Percentiles rank a stretch among this genome's conserved stretches.
These are phyloP conservation scores for Excoecaria cochinchinensis DNA, from an alignment of 345 rosid genomes.

Conservation along the genomic window DNA sequence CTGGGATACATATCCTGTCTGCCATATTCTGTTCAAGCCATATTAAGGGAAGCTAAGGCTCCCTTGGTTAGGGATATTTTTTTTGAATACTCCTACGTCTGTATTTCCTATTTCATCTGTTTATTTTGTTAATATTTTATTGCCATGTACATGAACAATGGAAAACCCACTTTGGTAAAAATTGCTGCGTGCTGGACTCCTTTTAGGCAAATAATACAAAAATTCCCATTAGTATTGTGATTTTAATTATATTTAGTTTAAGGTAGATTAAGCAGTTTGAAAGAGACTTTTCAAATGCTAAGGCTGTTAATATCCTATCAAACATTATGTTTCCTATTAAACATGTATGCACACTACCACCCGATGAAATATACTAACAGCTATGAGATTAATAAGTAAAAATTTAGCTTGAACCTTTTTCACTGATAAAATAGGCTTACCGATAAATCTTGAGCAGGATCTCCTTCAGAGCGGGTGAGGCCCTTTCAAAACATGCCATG, in stretches of 20 bases:
- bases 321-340: neutral
- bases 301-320: neutral
- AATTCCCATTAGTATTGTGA: neutral
- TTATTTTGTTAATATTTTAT: neutral
- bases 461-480: conserved; percentile 54
- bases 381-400: neutral
- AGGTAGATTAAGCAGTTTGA: neutral
- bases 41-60: neutral
- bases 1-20: conserved; percentile 3
- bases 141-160: neutral
- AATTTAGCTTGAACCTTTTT: neutral
- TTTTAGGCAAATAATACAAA: neutral
- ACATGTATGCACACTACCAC: neutral
- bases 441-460: conserved; percentile 42
- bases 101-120: neutral
- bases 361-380: too few relatives aligned
- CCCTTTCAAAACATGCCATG: conserved; percentile 52
- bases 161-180: neutral
- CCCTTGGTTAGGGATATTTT: neutral
- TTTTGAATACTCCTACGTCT: neutral
- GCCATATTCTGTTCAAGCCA: neutral
- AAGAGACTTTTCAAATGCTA: neutral
- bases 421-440: conserved; percentile 21
- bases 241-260: neutral
- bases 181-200: neutral